A percentile compares a stretch with the other conserved stretches of the same genome.
Evolutionary conservation across 2,329 filamentous ascomycete species (phyloP).

Genomic region (Corinectria fuckeliana): DNA sequence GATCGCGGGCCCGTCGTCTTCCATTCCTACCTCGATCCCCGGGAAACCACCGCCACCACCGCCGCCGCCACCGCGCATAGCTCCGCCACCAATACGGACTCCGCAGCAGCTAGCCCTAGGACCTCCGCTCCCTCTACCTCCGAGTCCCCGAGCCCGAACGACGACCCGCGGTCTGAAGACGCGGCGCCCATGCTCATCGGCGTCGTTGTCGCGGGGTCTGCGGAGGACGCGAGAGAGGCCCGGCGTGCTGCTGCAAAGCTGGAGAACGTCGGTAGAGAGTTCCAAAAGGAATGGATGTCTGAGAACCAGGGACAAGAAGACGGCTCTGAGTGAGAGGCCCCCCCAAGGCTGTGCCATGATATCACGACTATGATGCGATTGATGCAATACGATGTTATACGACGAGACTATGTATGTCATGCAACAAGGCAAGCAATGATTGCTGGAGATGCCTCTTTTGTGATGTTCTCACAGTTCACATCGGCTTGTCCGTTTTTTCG

Average conservation of each 20-base stretch:
- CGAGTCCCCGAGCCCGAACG: constrained; percentile 14
- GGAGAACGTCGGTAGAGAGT: constrained; percentile 60
- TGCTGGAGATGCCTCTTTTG: background rate
- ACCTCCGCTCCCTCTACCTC: constrained; percentile 17
- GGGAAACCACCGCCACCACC: constrained; percentile 31
- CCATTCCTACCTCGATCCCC: constrained; percentile 55
- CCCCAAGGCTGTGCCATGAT: constrained; percentile 17
- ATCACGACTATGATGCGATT: constrained; percentile 35
- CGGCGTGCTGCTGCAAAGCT: constrained; percentile 58
- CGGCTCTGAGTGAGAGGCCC: constrained; percentile 35
- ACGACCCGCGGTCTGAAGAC: constrained; percentile 40
- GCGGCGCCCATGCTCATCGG: constrained; percentile 60
- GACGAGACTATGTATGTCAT: constrained; percentile 26
- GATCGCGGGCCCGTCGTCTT: constrained; percentile 50
- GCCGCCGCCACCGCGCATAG: constrained; percentile 21
- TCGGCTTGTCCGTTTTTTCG: background rate
- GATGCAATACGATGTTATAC: constrained; percentile 27
- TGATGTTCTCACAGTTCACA: background rate
- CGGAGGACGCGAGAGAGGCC: constrained; percentile 57
- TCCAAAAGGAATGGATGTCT: constrained; percentile 60
- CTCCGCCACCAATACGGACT: constrained; percentile 12
- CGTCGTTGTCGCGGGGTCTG: constrained; percentile 58
- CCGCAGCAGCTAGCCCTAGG: constrained; percentile 15
- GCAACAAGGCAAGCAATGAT: constrained; percentile 21
- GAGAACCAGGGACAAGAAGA: constrained; percentile 39